Evolutionary conservation across 2,329 filamentous ascomycete genomes (phyloP).

Genomic region (Trichophyton schoenleinii): DNA sequence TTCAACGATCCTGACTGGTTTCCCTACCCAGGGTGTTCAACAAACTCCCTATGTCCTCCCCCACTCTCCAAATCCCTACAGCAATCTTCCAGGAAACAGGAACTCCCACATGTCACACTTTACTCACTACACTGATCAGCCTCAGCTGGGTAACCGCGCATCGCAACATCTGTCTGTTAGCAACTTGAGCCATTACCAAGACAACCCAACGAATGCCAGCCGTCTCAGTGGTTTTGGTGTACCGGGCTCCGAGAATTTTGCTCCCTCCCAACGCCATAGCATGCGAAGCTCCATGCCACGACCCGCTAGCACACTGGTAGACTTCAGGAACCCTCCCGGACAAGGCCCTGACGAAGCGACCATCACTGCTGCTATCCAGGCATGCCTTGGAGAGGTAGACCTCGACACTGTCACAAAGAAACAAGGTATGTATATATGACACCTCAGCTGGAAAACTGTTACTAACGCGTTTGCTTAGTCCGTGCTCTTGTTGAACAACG

Average conservation of each 20-base stretch:
- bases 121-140: constrained; percentile 52
- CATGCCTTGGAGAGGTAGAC: constrained; percentile 75
- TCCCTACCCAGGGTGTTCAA: constrained; percentile 51
- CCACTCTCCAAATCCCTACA: constrained; percentile 63
- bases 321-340: constrained; percentile 43
- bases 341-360: constrained; percentile 62
- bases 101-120: constrained; percentile 60
- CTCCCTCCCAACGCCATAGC: constrained; percentile 22
- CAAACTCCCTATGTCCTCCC: constrained; percentile 62
- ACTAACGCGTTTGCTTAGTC: constrained; percentile 32
- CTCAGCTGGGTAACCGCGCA: constrained; percentile 28
- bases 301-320: constrained; percentile 42
- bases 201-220: constrained; percentile 32
- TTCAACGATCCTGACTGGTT: constrained; percentile 74
- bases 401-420: constrained; percentile 98
- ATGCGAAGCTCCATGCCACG: constrained; percentile 42
- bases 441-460: not conserved
- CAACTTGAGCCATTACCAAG: constrained; percentile 37
- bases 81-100: constrained; percentile 39
- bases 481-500: constrained; percentile 84
- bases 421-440: constrained; percentile 44
- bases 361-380: constrained; percentile 74
- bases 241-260: constrained; percentile 32
- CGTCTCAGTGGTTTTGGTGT: constrained; percentile 33
- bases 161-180: constrained; percentile 50